phyloP scores from a whole-genome alignment of 108 stramenopile genomes.

The Cyclotella sp. region DNA sequence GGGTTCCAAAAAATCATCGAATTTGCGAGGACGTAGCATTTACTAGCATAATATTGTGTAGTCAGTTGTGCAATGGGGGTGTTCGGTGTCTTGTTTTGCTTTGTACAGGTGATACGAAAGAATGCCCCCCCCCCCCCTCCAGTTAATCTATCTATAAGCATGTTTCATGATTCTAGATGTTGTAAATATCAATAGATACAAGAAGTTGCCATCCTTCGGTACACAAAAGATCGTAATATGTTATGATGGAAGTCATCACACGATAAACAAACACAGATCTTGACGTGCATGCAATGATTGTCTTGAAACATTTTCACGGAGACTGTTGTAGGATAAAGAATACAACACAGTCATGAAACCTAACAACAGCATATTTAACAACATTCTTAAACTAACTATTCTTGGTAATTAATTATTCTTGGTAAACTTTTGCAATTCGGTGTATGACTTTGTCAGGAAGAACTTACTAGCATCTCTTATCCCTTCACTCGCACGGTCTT shows the following conservation, averaged over 20 bases:
- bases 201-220: too few relatives aligned
- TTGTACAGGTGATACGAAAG: constrained; percentile 1
- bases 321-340: background rate
- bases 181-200: too few relatives aligned
- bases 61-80: background rate
- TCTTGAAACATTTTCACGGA: too few relatives aligned
- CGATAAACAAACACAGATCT: too few relatives aligned
- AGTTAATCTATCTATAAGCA: too few relatives aligned
- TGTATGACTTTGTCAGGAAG: constrained; percentile 54
- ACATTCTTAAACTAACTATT: background rate
- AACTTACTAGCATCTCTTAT: constrained; percentile 62
- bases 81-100: background rate
- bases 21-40: constrained; percentile 33
- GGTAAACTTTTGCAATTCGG: constrained; percentile 28
- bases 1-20: constrained; percentile 52
- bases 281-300: too few relatives aligned
- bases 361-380: background rate
- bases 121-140: too few relatives aligned
- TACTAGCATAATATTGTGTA: constrained; percentile 21
- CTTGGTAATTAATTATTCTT: constrained; percentile 2
- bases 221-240: too few relatives aligned
- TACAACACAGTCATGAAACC: background rate
- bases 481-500: constrained; percentile 48
- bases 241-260: too few relatives aligned
- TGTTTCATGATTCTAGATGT: too few relatives aligned